phyloP scores from a whole-genome alignment of 2,329 filamentous ascomycete genomes.

The Aspergillus ruber region DNA sequence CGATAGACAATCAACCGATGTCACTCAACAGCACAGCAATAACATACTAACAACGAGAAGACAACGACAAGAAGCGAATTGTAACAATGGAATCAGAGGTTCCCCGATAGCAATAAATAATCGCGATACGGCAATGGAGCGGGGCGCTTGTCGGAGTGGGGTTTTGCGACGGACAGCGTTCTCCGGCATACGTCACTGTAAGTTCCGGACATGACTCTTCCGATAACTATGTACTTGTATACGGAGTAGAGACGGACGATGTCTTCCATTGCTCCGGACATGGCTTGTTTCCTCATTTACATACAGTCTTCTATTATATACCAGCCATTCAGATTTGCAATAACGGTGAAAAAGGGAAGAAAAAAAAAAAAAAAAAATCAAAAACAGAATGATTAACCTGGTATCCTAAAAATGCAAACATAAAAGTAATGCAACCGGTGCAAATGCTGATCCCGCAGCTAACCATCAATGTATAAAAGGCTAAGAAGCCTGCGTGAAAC shows the following conservation, averaged over 20 bases:
- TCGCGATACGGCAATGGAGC: constrained; percentile 4
- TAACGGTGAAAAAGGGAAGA: neutral
- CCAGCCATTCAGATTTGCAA: too few relatives aligned
- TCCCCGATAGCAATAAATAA: constrained; percentile 11
- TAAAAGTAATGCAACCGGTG: neutral
- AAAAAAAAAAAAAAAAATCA: neutral
- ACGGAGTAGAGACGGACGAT: neutral
- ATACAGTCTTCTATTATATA: neutral
- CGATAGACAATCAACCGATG: too few relatives aligned
- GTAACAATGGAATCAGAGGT: constrained; percentile 1
- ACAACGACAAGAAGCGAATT: neutral
- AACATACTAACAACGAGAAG: neutral
- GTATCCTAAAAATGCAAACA: neutral
- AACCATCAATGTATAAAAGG: neutral
- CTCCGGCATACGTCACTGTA: neutral
- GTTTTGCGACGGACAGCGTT: constrained; percentile 8
- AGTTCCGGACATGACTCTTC: neutral
- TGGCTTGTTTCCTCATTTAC: neutral
- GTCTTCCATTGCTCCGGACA: neutral
- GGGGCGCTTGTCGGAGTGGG: constrained; percentile 21
- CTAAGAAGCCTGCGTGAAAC: neutral
- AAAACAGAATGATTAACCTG: neutral
- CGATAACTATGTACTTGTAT: neutral
- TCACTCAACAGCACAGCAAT: too few relatives aligned
- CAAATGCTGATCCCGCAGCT: neutral